Evolutionary conservation across 495 filamentous ascomycete species (phyloP).

Genomic region (Penicillium simplicissimum): DNA sequence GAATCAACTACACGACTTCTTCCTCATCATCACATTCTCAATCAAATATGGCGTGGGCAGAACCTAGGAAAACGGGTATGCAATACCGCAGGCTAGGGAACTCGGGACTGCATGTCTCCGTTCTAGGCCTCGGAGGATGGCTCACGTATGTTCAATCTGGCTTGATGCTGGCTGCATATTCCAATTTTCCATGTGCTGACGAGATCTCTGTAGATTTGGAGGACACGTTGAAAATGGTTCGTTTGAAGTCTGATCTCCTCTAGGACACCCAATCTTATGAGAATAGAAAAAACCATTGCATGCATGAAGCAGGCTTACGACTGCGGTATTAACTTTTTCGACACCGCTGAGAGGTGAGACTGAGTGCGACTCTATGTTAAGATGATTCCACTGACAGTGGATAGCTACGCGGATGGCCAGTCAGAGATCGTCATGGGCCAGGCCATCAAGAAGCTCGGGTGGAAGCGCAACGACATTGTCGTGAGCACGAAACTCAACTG

Average conservation of each 20-base stretch:
- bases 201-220: neutral
- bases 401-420: constrained; percentile 1
- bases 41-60: neutral
- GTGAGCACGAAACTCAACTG: constrained; percentile 3
- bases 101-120: constrained; percentile 3
- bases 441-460: neutral
- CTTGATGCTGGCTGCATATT: neutral
- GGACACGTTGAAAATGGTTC: constrained; percentile 2
- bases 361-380: neutral
- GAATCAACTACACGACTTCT: neutral
- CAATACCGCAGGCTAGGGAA: constrained; percentile 1
- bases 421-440: constrained; percentile 3
- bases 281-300: neutral
- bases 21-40: neutral
- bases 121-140: constrained; percentile 1
- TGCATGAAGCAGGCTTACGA: constrained; percentile 8
- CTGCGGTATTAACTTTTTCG: constrained; percentile 6
- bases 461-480: constrained; percentile 4
- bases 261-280: neutral
- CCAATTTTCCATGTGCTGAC: neutral
- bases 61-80: constrained; percentile 4
- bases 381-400: neutral
- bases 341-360: constrained; percentile 4
- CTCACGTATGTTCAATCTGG: neutral
- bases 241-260: neutral